A percentile compares a stretch with the other conserved stretches of the same genome.
Evolutionary conservation across 306 rosid species (phyloP).

Genomic region (Cicer judaicum): DNA sequence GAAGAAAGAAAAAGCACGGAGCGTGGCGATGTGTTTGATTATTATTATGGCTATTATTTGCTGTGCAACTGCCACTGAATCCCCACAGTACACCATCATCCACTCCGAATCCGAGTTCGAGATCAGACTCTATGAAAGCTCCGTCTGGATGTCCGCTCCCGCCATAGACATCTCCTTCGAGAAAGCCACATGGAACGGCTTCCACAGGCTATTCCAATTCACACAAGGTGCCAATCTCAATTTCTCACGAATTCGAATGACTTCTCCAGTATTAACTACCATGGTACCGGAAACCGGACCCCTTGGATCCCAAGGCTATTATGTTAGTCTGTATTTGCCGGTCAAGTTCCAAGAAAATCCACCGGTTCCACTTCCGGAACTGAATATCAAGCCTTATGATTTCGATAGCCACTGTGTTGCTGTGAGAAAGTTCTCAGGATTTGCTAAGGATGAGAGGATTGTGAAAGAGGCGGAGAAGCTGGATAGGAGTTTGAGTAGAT

Average conservation of each 20-base stretch:
- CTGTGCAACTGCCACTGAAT: constrained; percentile 56
- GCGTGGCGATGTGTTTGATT: neutral
- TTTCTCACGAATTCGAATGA: constrained; percentile 76
- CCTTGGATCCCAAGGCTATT: constrained; percentile 67
- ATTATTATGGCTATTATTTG: neutral
- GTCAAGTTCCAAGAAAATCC: constrained; percentile 66
- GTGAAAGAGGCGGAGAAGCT: constrained; percentile 79
- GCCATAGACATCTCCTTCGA: constrained; percentile 48
- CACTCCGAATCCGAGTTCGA: constrained; percentile 77
- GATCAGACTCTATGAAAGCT: constrained; percentile 63
- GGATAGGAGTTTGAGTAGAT: constrained; percentile 57
- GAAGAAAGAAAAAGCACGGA: constrained; percentile 26
- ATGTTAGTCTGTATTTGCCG: constrained; percentile 69
- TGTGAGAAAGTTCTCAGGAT: constrained; percentile 71
- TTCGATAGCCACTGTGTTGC: constrained; percentile 66
- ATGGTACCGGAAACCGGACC: constrained; percentile 70
- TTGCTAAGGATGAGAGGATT: constrained; percentile 67
- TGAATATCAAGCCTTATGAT: constrained; percentile 52
- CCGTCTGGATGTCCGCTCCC: constrained; percentile 72
- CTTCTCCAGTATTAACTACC: constrained; percentile 71
- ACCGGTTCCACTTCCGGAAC: constrained; percentile 75
- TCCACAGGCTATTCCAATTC: constrained; percentile 85
- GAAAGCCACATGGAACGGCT: constrained; percentile 71
- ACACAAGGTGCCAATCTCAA: constrained; percentile 85
- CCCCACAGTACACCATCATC: constrained; percentile 62